Percentiles rank a stretch among this genome's conserved stretches.
Evolutionary conservation across 2,329 filamentous ascomycete genomes (phyloP).

Genomic region (Cytospora schulzeri): DNA sequence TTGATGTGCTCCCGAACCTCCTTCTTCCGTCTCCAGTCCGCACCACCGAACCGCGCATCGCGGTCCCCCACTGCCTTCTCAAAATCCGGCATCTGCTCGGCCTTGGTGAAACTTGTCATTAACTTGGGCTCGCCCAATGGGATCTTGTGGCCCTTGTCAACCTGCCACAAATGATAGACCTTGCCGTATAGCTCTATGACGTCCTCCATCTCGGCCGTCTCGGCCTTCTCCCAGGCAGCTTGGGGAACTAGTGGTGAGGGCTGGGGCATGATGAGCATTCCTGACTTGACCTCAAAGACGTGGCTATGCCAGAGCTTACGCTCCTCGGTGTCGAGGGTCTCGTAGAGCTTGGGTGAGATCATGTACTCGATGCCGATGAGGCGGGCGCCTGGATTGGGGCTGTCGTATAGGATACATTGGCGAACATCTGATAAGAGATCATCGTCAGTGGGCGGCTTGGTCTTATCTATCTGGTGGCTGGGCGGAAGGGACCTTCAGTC

Average conservation of each 20-base stretch:
- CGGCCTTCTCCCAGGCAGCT: conserved; percentile 71
- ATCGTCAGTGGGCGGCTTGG: background rate
- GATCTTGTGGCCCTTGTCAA: conserved; percentile 67
- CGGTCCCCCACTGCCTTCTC: conserved; percentile 46
- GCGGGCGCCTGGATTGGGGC: conserved; percentile 63
- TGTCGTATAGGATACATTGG: conserved; percentile 85
- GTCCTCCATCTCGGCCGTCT: conserved; percentile 79
- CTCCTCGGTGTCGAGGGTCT: conserved; percentile 66
- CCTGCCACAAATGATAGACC: conserved; percentile 84
- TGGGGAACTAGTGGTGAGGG: conserved; percentile 54
- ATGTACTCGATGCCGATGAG: conserved; percentile 89
- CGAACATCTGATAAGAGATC: conserved; percentile 60
- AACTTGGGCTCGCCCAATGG: conserved; percentile 56
- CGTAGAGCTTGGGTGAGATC: conserved; percentile 71
- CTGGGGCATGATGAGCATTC: conserved; percentile 78
- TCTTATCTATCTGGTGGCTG: background rate
- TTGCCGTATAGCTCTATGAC: conserved; percentile 79
- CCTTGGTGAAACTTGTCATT: conserved; percentile 55
- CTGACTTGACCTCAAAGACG: conserved; percentile 73
- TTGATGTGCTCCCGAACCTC: conserved; percentile 46
- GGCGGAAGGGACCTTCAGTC: conserved; percentile 54
- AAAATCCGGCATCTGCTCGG: conserved; percentile 51
- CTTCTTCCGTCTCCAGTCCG: conserved; percentile 48
- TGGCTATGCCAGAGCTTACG: conserved; percentile 79
- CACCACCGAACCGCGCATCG: conserved; percentile 47